Conservation (phyloP, 306 rosid species). For the Vigna radiata region DNA sequence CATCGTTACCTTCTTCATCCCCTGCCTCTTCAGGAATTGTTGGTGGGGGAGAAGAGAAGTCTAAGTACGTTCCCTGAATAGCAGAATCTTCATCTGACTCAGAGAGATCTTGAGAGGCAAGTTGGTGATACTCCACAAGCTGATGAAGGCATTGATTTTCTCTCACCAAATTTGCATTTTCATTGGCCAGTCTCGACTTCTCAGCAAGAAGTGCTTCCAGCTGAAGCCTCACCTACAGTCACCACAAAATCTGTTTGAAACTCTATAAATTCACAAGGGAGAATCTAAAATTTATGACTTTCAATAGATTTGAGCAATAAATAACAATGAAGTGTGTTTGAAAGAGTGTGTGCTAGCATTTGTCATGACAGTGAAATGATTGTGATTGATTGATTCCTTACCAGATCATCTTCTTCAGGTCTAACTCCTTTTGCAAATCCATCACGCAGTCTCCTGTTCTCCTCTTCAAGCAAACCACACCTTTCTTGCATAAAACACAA, state of each 20-base stretch:
- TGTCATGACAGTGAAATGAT: background rate
- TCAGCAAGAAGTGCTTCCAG: slow-evolving; percentile 91
- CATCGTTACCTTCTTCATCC: background rate
- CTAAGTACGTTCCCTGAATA: slow-evolving; percentile 76
- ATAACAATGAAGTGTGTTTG: background rate
- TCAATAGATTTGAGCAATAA: background rate
- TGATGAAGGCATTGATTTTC: slow-evolving; percentile 96
- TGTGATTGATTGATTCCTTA: slow-evolving; percentile 32
- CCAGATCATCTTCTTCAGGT: slow-evolving; percentile 96
- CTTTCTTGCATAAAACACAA: slow-evolving; percentile 83
- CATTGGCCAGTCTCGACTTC: slow-evolving; percentile 89
- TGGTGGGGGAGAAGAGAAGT: slow-evolving; percentile 83
- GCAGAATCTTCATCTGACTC: slow-evolving; percentile 76
- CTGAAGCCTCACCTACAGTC: slow-evolving; percentile 89
- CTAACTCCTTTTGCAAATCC: slow-evolving; percentile 73
- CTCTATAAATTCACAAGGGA: too few relatives aligned
- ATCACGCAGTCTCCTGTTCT: slow-evolving; percentile 80
- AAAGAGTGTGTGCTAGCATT: background rate
- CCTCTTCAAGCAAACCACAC: slow-evolving; percentile 81
- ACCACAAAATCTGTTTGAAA: slow-evolving; percentile 17
- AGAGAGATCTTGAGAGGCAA: slow-evolving; percentile 75
- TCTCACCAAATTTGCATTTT: slow-evolving; percentile 81
- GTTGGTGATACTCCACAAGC: slow-evolving; percentile 94
- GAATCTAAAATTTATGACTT: background rate
- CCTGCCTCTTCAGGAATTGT: slow-evolving; percentile 52